Conservation (phyloP, 2,329 filamentous ascomycete species). For the Cladosporium sp. region DNA sequence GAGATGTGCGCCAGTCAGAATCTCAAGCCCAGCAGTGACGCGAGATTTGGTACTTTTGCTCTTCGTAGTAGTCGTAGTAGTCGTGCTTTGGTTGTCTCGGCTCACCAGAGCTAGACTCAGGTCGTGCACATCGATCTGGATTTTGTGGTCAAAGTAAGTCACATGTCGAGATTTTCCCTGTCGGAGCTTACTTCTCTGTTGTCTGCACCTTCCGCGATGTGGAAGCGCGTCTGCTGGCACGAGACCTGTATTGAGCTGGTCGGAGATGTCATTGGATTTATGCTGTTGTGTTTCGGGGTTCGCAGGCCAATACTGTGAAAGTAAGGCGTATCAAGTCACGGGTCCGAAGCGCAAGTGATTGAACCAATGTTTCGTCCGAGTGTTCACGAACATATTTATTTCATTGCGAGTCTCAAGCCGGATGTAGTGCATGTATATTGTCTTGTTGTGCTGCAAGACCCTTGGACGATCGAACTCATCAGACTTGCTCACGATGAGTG, state of each 20-base stretch:
- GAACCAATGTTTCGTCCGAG: too few species aligned
- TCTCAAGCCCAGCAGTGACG: constrained; percentile 45
- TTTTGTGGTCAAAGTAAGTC: neutral
- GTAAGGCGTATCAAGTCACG: too few species aligned
- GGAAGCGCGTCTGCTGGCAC: constrained; percentile 16
- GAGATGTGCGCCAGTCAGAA: constrained; percentile 66
- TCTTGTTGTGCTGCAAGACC: too few species aligned
- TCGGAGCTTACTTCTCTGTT: constrained; percentile 5
- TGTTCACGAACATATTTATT: too few species aligned
- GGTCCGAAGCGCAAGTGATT: too few species aligned
- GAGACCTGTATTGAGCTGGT: constrained; percentile 11
- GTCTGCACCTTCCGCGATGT: constrained; percentile 11
- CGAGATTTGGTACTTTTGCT: constrained; percentile 50
- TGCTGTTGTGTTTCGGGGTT: too few species aligned
- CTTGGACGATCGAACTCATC: neutral
- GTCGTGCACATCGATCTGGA: constrained; percentile 55
- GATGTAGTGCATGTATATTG: too few species aligned
- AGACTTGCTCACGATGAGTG: constrained; percentile 1
- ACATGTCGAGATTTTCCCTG: neutral
- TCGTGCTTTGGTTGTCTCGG: constrained; percentile 30
- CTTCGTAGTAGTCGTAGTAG: constrained; percentile 36
- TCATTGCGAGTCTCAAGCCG: too few species aligned
- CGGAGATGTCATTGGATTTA: neutral
- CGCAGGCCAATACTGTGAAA: too few species aligned
- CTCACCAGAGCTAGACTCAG: constrained; percentile 62